A percentile compares a stretch with the other conserved stretches of the same genome.
Conservation (phyloP, 176 grass and related monocot genomes). For the Avena eriantha region DNA sequence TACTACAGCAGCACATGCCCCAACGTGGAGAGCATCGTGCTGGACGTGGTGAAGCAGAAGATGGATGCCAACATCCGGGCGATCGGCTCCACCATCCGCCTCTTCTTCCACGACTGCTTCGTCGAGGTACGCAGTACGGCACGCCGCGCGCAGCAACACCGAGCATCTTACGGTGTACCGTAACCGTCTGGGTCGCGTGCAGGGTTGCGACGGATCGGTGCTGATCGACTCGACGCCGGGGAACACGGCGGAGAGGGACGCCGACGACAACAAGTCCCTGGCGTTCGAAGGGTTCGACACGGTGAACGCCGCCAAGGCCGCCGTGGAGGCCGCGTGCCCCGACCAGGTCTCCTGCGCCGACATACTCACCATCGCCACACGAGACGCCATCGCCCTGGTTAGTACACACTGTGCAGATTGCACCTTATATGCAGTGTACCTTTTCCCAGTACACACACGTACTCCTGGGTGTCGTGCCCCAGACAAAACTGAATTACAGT, state of each 20-base stretch:
- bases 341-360: slow-evolving; percentile 82
- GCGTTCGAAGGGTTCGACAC: slow-evolving; percentile 77
- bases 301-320: slow-evolving; percentile 68
- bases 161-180: too few species aligned
- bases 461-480: too few species aligned
- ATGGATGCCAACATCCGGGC: slow-evolving; percentile 43
- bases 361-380: slow-evolving; percentile 74
- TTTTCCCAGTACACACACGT: neutral
- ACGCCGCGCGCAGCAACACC: too few species aligned
- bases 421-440: too few species aligned
- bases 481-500: neutral
- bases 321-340: slow-evolving; percentile 70
- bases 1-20: slow-evolving; percentile 81
- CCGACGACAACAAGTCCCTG: slow-evolving; percentile 61
- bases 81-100: slow-evolving; percentile 68
- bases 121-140: slow-evolving; percentile 33
- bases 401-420: neutral
- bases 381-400: slow-evolving; percentile 67
- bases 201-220: slow-evolving; percentile 85
- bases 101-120: slow-evolving; percentile 95
- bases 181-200: too few species aligned
- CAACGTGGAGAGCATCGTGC: slow-evolving; percentile 73
- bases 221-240: slow-evolving; percentile 65
- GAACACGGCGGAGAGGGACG: slow-evolving; percentile 79
- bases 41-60: slow-evolving; percentile 46